Base-by-base conservation (phyloP, 2,329 filamentous ascomycete species). In the Penicillium sp. region DNA sequence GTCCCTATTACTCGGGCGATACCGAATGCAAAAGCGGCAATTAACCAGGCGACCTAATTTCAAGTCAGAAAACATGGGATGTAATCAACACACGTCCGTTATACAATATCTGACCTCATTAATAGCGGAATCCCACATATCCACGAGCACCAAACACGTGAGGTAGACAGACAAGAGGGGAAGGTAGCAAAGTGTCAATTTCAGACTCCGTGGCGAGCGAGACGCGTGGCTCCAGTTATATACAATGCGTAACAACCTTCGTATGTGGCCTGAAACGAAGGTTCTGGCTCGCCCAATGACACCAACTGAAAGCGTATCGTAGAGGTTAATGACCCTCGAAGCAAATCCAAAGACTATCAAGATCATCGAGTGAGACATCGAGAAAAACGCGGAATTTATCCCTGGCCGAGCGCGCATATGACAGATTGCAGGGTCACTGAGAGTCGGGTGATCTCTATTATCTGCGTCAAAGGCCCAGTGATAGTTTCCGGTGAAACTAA, bases 401-500 rank as follows among this genome's bases (percentile, higher is more conserved):
- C 29, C 19, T 25, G 44, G 44, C 8, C 16, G 19, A 5, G 42
- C 35, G 13, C 21, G 25, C 29, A 54, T 26, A 23, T 26, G 48
- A n/a, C 52, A 54, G 16, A 48, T 54, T 19, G 52, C 52, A 43
- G 39, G 33, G 29, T 49, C 52, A 33, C 29, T 43, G 23, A 31
- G 44, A 29, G 29, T 23, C 26, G 44, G 49, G 29, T 31, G 29
- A 13, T 31, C 11, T 13, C 1, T 31, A 31, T 31, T 31, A 44
- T 53, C 50, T 37, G 50, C 23, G 23, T 27, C 45, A 25, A 45
- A 45, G 14, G 25, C 31, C 43, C 44, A 47, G 26, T 29, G n/a
- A 35, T 58, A 58, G 33, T 55, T 49, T 16, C 37, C 56, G 4
- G 56, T 59, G 31, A 53, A 50, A 44, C 27, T 21, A 16, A 59